Base-by-base conservation (phyloP, 371 early-diverging fungal species). In the Dichotomocladium elegans region DNA sequence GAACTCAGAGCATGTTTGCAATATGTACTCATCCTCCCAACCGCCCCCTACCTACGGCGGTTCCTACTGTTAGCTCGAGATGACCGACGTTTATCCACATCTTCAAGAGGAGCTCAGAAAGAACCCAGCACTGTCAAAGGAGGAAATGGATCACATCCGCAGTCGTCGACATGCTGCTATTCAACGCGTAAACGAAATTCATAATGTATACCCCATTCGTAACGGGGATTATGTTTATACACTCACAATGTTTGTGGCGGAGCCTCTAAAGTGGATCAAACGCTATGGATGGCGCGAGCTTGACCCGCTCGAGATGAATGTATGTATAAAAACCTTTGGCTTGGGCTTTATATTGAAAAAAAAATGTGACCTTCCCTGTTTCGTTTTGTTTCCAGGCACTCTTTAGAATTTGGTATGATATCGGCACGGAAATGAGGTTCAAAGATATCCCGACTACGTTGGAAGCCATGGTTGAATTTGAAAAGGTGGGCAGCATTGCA, bases 191-290 rank as follows among this genome's bases (percentile, higher is more conserved):
- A 83, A 83, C 44, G 70, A 77, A 35, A 28, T 81, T 8, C 83
- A 83, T 47, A 58, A 64, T 2, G 66, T 69, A 31, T 80, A 81
- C 43, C 41, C 51, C 15, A 83, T 83, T 44, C 51, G 48, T 1
- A 66, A 80, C 15, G 76, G 67, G 1, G 83, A 83, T 29, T 80
- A 61, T 40, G 46, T 77, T 1, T 81, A 80, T 43, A 77, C 70
- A 1, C 55, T 82, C 7, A 50, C 62, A 0, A 27, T 76, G 25
- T 82, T 82, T 57, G 61, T 77, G 7, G 26, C 52, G 2, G 77
- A 79, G 25, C 72, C 79, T 7, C 51, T 66, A 2, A 51, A 58
- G 11, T 80, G 73, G 67, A 52, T 81, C 11, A 63, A 73, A 15
- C 44, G 37, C 9, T 81, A 68, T 44, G 83, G 78, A 44, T 81